Base-by-base conservation (phyloP, 306 rosid species). In the Calophaca sinica region DNA sequence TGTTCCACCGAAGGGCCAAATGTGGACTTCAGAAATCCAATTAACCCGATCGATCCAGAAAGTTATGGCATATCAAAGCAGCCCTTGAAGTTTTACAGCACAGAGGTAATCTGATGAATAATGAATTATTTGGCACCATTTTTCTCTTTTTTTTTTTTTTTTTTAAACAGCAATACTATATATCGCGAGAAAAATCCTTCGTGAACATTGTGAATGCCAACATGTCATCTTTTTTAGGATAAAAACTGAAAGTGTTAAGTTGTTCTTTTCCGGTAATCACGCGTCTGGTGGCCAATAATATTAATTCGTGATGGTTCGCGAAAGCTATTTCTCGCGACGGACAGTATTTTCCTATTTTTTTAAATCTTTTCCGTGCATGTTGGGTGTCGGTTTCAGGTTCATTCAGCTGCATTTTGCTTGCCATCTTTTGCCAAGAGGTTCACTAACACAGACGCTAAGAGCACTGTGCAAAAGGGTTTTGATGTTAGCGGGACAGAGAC, bases 331-430 rank as follows among this genome's bases (percentile, higher is more conserved):
- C n/a, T n/a, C n/a, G n/a, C n/a, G n/a, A n/a, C n/a, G n/a, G n/a
- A n/a, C n/a, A n/a, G n/a, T 9, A 14, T 52, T 48, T 13, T 5
- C 12, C 1, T 28, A 0, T 8, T 41, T 52, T 8, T 36, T 68
- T 48, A 20, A 33, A 11, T 46, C 0, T 26, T 35, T 49, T 3
- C 9, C 26, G 1, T 20, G 26, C 26, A 35, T 61, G 48, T 68
- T 59, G 52, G 5, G 53, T 44, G 26, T 67, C 10, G 11, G 1
- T 79, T 70, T 70, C 88, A 87, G 94, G 54, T 87, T 42, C 96
- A 87, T 79, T 64, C 87, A 14, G 90, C 92, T 54, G 75, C 96
- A 11, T 90, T 90, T 81, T 85, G 93, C 78, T 84, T 90, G 84
- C 96, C 96, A 59, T 82, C 96, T 35, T 90, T 88, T 73, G 86